Base-by-base conservation (phyloP, 805 yeast genomes). In the Wickerhamiella musiphila region DNA sequence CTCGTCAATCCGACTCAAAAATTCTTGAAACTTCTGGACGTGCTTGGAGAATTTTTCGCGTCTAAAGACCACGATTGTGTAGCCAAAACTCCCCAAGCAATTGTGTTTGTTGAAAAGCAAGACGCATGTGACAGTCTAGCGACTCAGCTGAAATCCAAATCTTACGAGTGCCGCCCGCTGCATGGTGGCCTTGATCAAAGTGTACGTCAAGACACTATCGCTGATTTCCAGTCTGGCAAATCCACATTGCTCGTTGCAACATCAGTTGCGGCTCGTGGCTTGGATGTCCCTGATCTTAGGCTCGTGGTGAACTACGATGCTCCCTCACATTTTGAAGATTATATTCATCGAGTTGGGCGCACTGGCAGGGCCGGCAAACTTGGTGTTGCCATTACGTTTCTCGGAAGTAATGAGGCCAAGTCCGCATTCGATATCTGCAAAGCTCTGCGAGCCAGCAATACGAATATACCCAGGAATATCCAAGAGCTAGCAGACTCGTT, bases 321-420 rank as follows among this genome's bases (percentile, higher is more conserved):
- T 1, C 93, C 94, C 1, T 78, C 66, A 40, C 93, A 84, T 38
- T 65, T 83, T 64, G 96, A 93, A 40, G 96, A 90, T 51, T 90
- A 90, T 48, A 86, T 90, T 9, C 98, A 90, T 55, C 66, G 96
- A 6, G 93, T 84, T 1, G 98, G 98, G 0, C 61, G 98, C 36
- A 90, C 98, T 0, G 98, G 95, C 0, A 63, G 98, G 38, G 96
- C 95, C 1, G 90, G 90, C 1, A 64, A 65, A 22, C 57, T 54
- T 3, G 98, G 98, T 2, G 59, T 60, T 2, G 76, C 77, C n/a
- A 60, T 82, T 4, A 78, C 95, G 0, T 68, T 86, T 41, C 58
- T 90, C 4, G 58, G 72, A 1, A 57, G 66, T 0, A 56, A 57
- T 14, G 83, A 83, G 46, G 75, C 66, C 23, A 57, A 75, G 34